Conservation (phyloP, 2,329 filamentous ascomycete genomes). For the Fusarium marasasianum region DNA sequence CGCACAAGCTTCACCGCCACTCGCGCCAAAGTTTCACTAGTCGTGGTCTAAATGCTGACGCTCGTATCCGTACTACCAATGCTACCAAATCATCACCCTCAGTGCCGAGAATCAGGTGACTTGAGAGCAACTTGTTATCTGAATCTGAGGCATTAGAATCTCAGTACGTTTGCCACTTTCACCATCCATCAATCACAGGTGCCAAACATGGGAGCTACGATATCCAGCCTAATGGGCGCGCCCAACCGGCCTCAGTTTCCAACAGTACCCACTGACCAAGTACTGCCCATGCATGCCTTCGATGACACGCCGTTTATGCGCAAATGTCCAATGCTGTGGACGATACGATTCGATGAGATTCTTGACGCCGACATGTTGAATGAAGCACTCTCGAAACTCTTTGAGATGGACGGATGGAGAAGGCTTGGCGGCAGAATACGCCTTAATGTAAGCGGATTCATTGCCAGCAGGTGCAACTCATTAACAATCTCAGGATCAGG, state of each 20-base stretch:
- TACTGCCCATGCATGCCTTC: slow-evolving; percentile 47
- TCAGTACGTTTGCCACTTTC: background rate
- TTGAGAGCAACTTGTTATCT: too few species aligned
- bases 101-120: too few species aligned
- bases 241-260: background rate
- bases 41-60: background rate
- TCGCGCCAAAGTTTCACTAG: background rate
- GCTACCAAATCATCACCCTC: too few species aligned
- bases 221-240: background rate
- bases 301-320: slow-evolving; percentile 43
- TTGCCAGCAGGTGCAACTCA: too few species aligned
- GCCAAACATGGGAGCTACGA: background rate
- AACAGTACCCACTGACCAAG: slow-evolving; percentile 19
- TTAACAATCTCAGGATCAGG: background rate
- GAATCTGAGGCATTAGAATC: too few species aligned
- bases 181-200: too few species aligned
- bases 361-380: slow-evolving; percentile 52
- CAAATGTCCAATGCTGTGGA: slow-evolving; percentile 41
- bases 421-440: slow-evolving; percentile 52
- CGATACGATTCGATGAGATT: slow-evolving; percentile 21
- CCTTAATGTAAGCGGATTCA: background rate
- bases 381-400: background rate
- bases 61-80: background rate
- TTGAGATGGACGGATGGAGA: slow-evolving; percentile 52
- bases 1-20: background rate